A percentile compares a stretch with the other conserved stretches of the same genome.
Evolutionary conservation across 495 filamentous ascomycete genomes (phyloP).

Genomic region (Xylaria curta): DNA sequence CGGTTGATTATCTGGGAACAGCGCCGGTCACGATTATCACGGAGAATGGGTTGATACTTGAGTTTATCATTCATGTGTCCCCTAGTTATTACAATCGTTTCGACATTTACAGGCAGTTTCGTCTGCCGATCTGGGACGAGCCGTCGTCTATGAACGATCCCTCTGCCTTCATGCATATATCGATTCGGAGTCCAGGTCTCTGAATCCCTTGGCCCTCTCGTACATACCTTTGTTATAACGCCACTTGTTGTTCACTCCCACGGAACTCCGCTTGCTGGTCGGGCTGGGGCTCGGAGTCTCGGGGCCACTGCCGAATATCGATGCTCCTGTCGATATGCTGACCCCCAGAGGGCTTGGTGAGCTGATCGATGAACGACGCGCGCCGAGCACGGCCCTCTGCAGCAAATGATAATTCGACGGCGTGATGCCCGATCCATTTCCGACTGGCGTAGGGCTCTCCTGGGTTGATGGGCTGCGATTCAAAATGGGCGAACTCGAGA

Average conservation of each 20-base stretch:
- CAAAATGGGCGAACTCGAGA: conserved; percentile 60
- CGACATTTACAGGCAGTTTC: neutral
- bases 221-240: conserved; percentile 68
- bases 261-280: conserved; percentile 69
- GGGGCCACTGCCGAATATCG: conserved; percentile 48
- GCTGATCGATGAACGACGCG: conserved; percentile 69
- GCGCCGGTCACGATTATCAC: neutral
- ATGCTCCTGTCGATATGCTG: conserved; percentile 53
- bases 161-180: conserved; percentile 33
- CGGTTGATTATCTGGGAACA: neutral
- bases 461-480: conserved; percentile 44
- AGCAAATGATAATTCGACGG: conserved; percentile 65
- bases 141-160: neutral
- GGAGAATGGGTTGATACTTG: neutral
- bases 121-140: neutral
- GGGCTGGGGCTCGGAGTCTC: conserved; percentile 66
- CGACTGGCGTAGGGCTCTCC: conserved; percentile 36
- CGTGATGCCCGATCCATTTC: conserved; percentile 36
- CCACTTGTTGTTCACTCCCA: conserved; percentile 88
- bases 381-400: conserved; percentile 68
- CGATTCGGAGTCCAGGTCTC: conserved; percentile 51
- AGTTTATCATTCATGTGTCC: neutral
- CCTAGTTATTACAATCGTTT: conserved; percentile 5
- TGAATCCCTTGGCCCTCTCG: conserved; percentile 52
- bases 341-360: conserved; percentile 57